Conservation (phyloP, 2,329 filamentous ascomycete genomes). For the Colletotrichum spaethianum region DNA sequence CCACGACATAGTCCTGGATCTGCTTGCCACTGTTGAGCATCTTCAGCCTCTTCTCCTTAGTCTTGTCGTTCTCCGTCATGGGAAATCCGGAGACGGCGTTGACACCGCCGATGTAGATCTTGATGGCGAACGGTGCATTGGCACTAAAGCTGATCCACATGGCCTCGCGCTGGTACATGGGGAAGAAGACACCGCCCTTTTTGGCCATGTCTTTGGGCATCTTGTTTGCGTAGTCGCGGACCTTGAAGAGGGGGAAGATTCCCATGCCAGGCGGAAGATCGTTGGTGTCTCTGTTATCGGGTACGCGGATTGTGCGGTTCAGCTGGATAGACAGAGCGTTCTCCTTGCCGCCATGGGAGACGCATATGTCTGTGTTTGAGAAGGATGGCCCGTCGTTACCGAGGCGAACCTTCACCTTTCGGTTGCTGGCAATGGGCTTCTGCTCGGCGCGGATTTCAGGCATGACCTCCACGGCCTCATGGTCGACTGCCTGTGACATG, state of each 20-base stretch:
- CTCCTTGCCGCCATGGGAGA: slow-evolving; percentile 22
- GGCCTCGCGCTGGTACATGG: slow-evolving; percentile 60
- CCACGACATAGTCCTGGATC: slow-evolving; percentile 53
- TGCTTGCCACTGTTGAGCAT: slow-evolving; percentile 22
- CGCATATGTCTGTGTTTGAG: slow-evolving; percentile 19
- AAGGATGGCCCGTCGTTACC: background rate
- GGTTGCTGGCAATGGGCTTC: slow-evolving; percentile 16
- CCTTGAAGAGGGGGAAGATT: slow-evolving; percentile 55
- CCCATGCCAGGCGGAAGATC: slow-evolving; percentile 55
- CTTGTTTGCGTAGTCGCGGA: slow-evolving; percentile 48
- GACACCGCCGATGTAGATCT: slow-evolving; percentile 56
- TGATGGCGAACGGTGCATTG: slow-evolving; percentile 51
- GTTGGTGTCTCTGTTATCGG: slow-evolving; percentile 52
- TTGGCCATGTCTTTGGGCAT: slow-evolving; percentile 52
- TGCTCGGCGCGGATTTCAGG: slow-evolving; percentile 28
- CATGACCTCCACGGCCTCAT: slow-evolving; percentile 33
- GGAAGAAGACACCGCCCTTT: slow-evolving; percentile 61
- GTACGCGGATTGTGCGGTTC: slow-evolving; percentile 58
- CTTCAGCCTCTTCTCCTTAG: slow-evolving; percentile 37
- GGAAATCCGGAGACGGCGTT: slow-evolving; percentile 57
- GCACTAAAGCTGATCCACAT: slow-evolving; percentile 56
- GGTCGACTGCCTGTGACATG: background rate
- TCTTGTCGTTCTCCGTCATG: slow-evolving; percentile 42
- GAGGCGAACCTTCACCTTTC: slow-evolving; percentile 35
- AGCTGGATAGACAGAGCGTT: slow-evolving; percentile 53